These are phyloP conservation scores for Cyberlindnera subsufficiens DNA, from an alignment of 805 yeast species.

Conservation along the genomic window DNA sequence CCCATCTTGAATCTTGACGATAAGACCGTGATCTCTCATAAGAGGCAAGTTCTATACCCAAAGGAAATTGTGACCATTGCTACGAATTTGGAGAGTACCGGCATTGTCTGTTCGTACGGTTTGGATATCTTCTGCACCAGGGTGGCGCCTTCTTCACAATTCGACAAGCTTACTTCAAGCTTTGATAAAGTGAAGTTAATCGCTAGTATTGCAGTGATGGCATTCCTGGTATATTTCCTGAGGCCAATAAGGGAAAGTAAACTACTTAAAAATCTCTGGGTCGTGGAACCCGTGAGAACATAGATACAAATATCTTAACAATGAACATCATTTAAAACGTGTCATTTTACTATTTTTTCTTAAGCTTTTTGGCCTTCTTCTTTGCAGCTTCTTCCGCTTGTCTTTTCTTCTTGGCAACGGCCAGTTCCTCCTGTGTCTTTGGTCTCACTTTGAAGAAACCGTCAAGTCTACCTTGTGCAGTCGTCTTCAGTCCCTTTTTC, in stretches of 20 bases:
- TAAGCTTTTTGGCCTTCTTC: conserved; percentile 20
- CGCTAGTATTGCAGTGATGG: conserved; percentile 49
- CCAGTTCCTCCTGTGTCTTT: conserved; percentile 42
- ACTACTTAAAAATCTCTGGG: conserved; percentile 35
- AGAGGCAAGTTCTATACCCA: conserved; percentile 32
- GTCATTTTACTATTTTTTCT: conserved; percentile 11
- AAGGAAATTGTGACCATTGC: conserved; percentile 39
- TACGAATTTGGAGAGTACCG: conserved; percentile 78
- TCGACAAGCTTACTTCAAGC: conserved; percentile 62
- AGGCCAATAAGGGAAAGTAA: conserved; percentile 54
- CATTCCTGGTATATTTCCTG: conserved; percentile 39
- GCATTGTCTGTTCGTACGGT: conserved; percentile 60
- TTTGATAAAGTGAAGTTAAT: conserved; percentile 66
- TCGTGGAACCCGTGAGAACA: conserved; percentile 3
- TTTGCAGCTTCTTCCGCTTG: conserved; percentile 23
- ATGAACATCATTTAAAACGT: neutral
- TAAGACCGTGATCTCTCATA: conserved; percentile 44
- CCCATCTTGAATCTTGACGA: conserved; percentile 52
- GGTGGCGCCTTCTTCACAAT: conserved; percentile 75
- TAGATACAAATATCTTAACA: neutral
- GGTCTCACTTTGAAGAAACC: conserved; percentile 77
- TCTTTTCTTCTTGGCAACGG: conserved; percentile 23
- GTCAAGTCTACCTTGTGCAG: conserved; percentile 88
- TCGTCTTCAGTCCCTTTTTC: conserved; percentile 74
- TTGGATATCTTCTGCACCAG: conserved; percentile 74